phyloP scores from a whole-genome alignment of 2,329 filamentous ascomycete genomes.

The Epichloe baconii region DNA sequence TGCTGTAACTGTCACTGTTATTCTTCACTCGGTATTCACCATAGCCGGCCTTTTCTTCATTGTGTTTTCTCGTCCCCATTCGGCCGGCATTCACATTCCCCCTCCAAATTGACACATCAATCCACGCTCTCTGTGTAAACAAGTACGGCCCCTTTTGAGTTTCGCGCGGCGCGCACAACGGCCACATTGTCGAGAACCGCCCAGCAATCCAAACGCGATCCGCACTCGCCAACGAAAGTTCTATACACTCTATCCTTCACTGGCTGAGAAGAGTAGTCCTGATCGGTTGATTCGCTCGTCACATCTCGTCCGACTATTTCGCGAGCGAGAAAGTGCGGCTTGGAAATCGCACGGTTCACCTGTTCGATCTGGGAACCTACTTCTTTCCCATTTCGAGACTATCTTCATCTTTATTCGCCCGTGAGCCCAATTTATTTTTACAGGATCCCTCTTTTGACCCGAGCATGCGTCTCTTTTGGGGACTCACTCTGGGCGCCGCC shows the following conservation, averaged over 20 bases:
- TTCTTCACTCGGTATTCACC: background rate
- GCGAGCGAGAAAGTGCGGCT: too few species aligned
- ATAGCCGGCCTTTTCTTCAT: background rate
- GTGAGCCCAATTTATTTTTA: background rate
- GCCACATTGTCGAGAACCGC: background rate
- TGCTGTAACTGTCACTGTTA: background rate
- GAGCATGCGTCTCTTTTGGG: constrained; percentile 12
- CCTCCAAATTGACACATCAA: background rate
- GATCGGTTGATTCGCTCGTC: background rate
- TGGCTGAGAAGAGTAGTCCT: background rate
- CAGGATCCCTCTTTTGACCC: constrained; percentile 3
- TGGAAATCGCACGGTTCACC: too few species aligned
- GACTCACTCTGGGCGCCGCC: constrained; percentile 12
- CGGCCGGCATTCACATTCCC: background rate
- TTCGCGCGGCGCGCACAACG: background rate
- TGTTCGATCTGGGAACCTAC: too few species aligned
- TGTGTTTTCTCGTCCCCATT: background rate
- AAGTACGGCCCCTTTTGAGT: background rate
- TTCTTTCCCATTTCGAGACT: background rate
- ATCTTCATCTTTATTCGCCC: background rate
- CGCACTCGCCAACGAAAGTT: background rate
- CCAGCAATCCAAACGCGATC: background rate
- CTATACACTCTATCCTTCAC: background rate
- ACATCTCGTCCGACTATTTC: too few species aligned
- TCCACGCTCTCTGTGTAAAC: background rate